These are phyloP conservation scores for Verruconis gallopava DNA, from an alignment of 2,329 filamentous ascomycete genomes.

Conservation along the genomic window DNA sequence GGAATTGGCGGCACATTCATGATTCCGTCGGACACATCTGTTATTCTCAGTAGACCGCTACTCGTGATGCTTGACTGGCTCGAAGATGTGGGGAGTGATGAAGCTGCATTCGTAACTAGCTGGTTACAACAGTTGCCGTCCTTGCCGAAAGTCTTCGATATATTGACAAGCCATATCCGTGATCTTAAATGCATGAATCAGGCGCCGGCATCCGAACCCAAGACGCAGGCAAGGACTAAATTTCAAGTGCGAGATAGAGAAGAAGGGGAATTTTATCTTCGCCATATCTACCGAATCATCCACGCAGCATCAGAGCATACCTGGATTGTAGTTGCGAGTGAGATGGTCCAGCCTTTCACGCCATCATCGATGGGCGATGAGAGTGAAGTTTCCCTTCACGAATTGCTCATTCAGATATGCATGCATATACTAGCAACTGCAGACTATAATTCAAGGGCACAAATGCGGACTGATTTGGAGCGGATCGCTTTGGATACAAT, in stretches of 20 bases:
- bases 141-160: slow-evolving; percentile 34
- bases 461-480: slow-evolving; percentile 53
- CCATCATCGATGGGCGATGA: slow-evolving; percentile 25
- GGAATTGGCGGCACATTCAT: not conserved
- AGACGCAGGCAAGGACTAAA: slow-evolving; percentile 14
- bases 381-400: slow-evolving; percentile 47
- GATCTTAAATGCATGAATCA: slow-evolving; percentile 12
- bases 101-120: slow-evolving; percentile 62
- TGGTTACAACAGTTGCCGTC: slow-evolving; percentile 60
- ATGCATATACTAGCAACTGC: slow-evolving; percentile 44
- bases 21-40: slow-evolving; percentile 7
- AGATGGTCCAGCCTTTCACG: slow-evolving; percentile 38
- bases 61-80: slow-evolving; percentile 73
- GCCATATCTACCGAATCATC: slow-evolving; percentile 60
- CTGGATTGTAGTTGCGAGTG: slow-evolving; percentile 58
- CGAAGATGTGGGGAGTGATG: slow-evolving; percentile 56
- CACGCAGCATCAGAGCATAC: slow-evolving; percentile 53
- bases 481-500: slow-evolving; percentile 53
- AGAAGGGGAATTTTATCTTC: slow-evolving; percentile 65
- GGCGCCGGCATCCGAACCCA: slow-evolving; percentile 15
- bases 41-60: slow-evolving; percentile 61
- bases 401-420: slow-evolving; percentile 54
- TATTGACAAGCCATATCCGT: slow-evolving; percentile 13
- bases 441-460: slow-evolving; percentile 26
- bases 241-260: slow-evolving; percentile 33